A percentile compares a stretch with the other conserved stretches of the same genome.
Evolutionary conservation across 768 basidiomycete species (phyloP).

Genomic region (Kwoniella dendrophila): DNA sequence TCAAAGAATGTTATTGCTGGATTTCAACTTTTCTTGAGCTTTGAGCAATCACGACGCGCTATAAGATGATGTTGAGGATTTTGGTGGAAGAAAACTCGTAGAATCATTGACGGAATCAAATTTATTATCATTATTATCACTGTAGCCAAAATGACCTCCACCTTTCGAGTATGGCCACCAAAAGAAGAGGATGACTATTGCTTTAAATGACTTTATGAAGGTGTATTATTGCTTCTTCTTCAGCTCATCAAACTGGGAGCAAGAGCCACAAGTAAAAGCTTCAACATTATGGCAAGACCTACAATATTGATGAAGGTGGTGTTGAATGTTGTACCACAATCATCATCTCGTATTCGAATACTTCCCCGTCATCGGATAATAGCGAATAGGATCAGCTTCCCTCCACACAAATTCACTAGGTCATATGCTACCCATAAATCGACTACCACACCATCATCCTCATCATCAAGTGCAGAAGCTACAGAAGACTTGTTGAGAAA

Average conservation of each 20-base stretch:
- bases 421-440: constrained; percentile 23
- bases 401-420: background rate
- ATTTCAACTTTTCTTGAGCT: constrained; percentile 9
- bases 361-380: background rate
- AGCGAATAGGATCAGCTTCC: background rate
- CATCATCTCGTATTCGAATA: background rate
- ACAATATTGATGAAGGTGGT: background rate
- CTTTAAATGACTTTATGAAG: background rate
- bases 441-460: background rate
- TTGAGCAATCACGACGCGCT: constrained; percentile 18
- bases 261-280: background rate
- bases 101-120: constrained; percentile 8
- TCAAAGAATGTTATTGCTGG: background rate
- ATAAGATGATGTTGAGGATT: background rate
- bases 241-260: background rate
- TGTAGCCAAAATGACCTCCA: constrained; percentile 24
- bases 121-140: background rate
- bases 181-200: background rate
- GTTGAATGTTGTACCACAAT: background rate
- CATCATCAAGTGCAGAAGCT: constrained; percentile 5
- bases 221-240: background rate
- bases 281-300: constrained; percentile 2
- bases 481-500: constrained; percentile 27
- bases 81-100: background rate
- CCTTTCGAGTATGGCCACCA: constrained; percentile 1